Evolutionary conservation across 2,329 filamentous ascomycete species (phyloP), one percentile per base, ranked within the genome.

Genomic region (Tolypocladium nubicola): DNA sequence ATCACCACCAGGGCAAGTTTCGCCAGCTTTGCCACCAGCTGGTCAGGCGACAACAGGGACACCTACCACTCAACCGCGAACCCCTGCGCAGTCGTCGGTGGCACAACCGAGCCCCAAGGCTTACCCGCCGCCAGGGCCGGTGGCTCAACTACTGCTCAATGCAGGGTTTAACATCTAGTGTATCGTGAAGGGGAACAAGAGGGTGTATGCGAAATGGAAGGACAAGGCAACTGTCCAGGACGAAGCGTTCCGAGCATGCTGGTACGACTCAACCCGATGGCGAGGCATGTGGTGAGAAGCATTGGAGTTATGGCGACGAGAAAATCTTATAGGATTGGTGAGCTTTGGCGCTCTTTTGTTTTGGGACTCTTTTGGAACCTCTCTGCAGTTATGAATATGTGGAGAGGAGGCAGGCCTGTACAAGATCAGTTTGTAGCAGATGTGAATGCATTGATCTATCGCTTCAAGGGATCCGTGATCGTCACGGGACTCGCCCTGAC

Each of bases 281-380:
- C 16, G 8, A 11, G 16, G 26, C 26, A 33, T 16, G 16, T 3
- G 9, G 21, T 14, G 21, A 7, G 37, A 33, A 54, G 10, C 21
- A 54, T 11, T 19, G 33, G 14, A 41, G 14, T 21, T 21, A n/a
- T 54, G 52, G 13, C 14, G 38, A n/a, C 8, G 4, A 26, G 23
- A 23, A 23, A 19, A 40, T 40, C 26, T 39, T 54, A 53, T 33
- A 26, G 21, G 21, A 41, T 30, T 33, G 23, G 9, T 7, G 38
- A 54, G 52, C 38, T 16, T 33, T n/a, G 52, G 14, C 37, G 50
- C 45, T 50, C 9, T 55, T 40, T 16, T 56, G 19, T 53, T 40
- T 57, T 47, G 26, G 39, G 38, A 23, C 10, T n/a, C 26, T 58
- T 58, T 58, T 58, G 45, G 59, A 56, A 59, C 55, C 59, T 56